A percentile compares a stretch with the other conserved stretches of the same genome.
Conservation (phyloP, 73 alveolate species). For the Tetrahymena thermophila region DNA sequence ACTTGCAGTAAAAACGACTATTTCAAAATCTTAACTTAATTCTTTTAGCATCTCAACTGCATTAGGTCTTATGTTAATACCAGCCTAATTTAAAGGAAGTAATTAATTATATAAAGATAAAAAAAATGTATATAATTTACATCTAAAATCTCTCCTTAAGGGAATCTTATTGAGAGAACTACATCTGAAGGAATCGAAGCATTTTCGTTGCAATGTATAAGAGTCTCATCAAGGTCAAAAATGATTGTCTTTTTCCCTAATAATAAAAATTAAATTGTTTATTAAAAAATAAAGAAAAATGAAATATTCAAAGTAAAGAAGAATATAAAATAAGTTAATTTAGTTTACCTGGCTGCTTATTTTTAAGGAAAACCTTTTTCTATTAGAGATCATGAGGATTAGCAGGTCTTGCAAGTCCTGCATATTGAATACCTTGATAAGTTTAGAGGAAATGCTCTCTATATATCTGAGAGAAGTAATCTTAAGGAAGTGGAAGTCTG, state of each 20-base stretch:
- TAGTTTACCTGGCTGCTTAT: background rate
- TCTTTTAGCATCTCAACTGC: constrained; percentile 45
- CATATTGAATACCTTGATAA: background rate
- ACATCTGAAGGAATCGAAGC: constrained; percentile 17
- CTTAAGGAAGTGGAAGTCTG: background rate
- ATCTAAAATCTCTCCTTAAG: constrained; percentile 13
- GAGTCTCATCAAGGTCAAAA: constrained; percentile 40
- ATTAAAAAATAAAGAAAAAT: background rate
- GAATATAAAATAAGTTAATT: too few species aligned
- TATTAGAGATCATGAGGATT: background rate
- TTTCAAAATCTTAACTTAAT: constrained; percentile 50
- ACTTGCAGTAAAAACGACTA: constrained; percentile 61
- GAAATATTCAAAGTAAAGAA: too few species aligned
- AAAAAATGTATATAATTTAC: background rate
- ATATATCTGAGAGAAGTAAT: background rate
- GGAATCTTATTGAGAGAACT: constrained; percentile 2
- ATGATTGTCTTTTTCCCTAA: constrained; percentile 28
- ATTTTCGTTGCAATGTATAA: constrained; percentile 37
- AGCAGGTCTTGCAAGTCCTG: background rate
- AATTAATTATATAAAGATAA: background rate
- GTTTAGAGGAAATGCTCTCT: background rate
- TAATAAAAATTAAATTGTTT: background rate
- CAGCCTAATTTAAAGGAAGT: constrained; percentile 14
- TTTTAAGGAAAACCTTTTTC: background rate
- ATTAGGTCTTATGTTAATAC: constrained; percentile 55